A percentile compares a stretch with the other conserved stretches of the same genome.
phyloP scores from a whole-genome alignment of 2,329 filamentous ascomycete genomes.

The Pseudogymnoascus sp. region DNA sequence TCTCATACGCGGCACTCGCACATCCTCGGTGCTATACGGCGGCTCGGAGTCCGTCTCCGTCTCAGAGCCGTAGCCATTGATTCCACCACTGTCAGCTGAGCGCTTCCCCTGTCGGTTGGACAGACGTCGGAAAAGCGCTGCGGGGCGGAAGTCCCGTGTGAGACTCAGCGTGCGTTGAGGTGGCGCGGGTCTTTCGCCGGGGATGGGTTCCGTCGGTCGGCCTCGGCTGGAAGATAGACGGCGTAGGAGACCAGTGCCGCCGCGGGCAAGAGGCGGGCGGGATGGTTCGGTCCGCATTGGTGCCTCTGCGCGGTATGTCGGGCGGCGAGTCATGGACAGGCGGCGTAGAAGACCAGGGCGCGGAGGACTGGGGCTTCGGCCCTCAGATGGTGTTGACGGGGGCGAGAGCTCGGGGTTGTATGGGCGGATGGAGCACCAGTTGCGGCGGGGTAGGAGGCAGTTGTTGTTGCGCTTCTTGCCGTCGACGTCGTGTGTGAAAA shows the following conservation, averaged over 20 bases:
- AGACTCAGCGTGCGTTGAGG: constrained; percentile 55
- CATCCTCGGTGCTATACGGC: constrained; percentile 14
- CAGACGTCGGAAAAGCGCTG: constrained; percentile 39
- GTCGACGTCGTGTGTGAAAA: constrained; percentile 85
- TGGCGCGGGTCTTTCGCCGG: constrained; percentile 32
- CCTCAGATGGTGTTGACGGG: constrained; percentile 53
- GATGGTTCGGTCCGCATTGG: background rate
- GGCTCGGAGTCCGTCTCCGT: constrained; percentile 31
- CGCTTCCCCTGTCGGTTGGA: constrained; percentile 31
- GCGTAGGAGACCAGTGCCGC: constrained; percentile 8
- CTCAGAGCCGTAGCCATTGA: constrained; percentile 46
- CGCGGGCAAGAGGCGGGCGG: background rate
- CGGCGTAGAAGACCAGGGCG: constrained; percentile 24
- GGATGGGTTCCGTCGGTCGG: constrained; percentile 24
- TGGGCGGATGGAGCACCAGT: constrained; percentile 88
- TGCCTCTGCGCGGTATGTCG: constrained; percentile 24
- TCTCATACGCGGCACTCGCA: constrained; percentile 27
- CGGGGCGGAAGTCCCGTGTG: constrained; percentile 41
- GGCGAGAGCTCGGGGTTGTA: constrained; percentile 76
- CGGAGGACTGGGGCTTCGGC: constrained; percentile 32
- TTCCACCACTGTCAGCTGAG: constrained; percentile 41
- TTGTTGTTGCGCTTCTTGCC: constrained; percentile 88
- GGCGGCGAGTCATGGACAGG: constrained; percentile 25
- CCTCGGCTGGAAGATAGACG: constrained; percentile 9
- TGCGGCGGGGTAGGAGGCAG: constrained; percentile 75